Base-by-base conservation (phyloP, 2,329 filamentous ascomycete species). In the Podosphaera fusca region DNA sequence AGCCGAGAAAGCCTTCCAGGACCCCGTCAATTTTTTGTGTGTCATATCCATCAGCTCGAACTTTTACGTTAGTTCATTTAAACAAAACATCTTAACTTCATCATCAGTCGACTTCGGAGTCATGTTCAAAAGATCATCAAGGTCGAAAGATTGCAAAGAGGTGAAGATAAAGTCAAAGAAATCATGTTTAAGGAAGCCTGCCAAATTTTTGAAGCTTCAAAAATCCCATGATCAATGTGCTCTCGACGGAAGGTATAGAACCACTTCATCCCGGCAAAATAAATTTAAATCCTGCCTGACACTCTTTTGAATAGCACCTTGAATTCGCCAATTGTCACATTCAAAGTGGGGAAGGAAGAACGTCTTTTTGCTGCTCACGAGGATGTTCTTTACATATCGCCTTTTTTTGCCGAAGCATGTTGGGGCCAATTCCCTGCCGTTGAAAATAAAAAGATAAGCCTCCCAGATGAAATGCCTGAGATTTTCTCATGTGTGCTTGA, bases 111-210 rank as follows among this genome's bases (percentile, higher is more conserved):
- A 59, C 60, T 60, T 59, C 67, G 59, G 68, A 74, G 75, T 69
- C 71, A 95, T 95, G 87, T 94, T 95, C 77, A 94, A 88, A 75
- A 87, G 87, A 70, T 89, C 88, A 68, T 89, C 92, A 74, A 77
- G 82, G 70, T 82, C 84, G 64, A 84, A 82, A 71, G 84, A 90
- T 71, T 85, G 88, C 68, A 85, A 89, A 71, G 85, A 87, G 74
- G 95, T 95, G 81, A 77, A 84, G 72, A 77, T 81, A 70, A 89
- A 87, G 76, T 77, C 84, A 70, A 87, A 83, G 76, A 92, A 84
- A 77, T 78, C 76, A 64, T 78, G 79, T 70, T 49, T 31, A 10
- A 81, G 84, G 75, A 85, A 90, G 73, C 77, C 81, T 67, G 77
- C 81, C 71, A 92, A 89, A 78, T 75, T 82, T 68, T 77, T 78